Evolutionary conservation across 257 asterid genomes (phyloP), one percentile per base, ranked within the genome.

Genomic region (Scutellaria galericulata): DNA sequence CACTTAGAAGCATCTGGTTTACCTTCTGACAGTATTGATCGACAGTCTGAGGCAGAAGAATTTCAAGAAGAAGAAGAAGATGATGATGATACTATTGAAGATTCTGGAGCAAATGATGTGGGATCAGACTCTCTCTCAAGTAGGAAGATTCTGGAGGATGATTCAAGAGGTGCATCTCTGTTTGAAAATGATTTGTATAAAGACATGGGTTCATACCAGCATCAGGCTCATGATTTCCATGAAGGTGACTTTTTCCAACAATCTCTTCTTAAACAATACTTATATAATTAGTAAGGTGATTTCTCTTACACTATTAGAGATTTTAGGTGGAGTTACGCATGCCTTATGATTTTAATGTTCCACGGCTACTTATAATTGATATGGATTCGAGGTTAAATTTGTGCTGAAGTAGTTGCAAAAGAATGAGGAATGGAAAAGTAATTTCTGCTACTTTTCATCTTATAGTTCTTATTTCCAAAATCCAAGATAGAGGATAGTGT

Each of bases 101-200:
- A 79, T 68, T 73, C 80, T 73, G 86, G 65, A 57, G 80, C 72
- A 7, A 72, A 79, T 75, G 86, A 80, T 53, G 80, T 73, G 75
- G 86, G 64, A 31, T 77, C 87, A 64, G 75, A 77, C 75, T 76
- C 91, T 77, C 56, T 83, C 59, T 78, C 90, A 52, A 75, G 81
- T 71, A 77, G 86, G 66, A 83, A 75, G 66, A 39, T 79, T 62
- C 77, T 70, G 44, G 97, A 83, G 65, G 96, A 82, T 78, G 84
- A 79, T 79, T 75, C 87, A 60, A 88, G 79, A 75, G 87, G 71
- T 66, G 79, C 84, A 65, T 84, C 90, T 67, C 72, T 78, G 59
- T 84, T 76, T 62, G 95, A 94, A 56, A 80, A 83, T 67, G 88
- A 86, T 68, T 70, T 81, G 70, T 87, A 84, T 56, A 53, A 70